These are phyloP conservation scores for Hysterangium stoloniferum DNA, from an alignment of 768 basidiomycete species.

Conservation along the genomic window DNA sequence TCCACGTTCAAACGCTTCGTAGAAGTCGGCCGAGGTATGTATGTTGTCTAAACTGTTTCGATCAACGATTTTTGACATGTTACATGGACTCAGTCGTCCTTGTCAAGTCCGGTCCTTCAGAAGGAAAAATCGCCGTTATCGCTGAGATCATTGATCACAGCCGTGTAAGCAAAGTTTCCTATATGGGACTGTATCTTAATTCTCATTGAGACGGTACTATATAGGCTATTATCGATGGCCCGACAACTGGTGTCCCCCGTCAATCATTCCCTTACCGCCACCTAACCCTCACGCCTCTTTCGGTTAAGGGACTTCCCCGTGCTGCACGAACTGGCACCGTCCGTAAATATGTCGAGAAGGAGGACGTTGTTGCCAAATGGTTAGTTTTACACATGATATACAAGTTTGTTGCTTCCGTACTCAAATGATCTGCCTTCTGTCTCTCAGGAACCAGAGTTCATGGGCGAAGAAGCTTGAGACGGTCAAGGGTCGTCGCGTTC, in stretches of 20 bases:
- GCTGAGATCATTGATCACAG: slow-evolving; percentile 99
- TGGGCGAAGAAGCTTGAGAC: slow-evolving; percentile 89
- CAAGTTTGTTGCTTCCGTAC: neutral
- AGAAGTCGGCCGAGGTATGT: slow-evolving; percentile 90
- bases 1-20: slow-evolving; percentile 97
- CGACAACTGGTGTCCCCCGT: slow-evolving; percentile 84
- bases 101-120: slow-evolving; percentile 78
- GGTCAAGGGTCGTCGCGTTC: slow-evolving; percentile 58
- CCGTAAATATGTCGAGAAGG: slow-evolving; percentile 83
- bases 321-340: slow-evolving; percentile 75
- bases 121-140: slow-evolving; percentile 90
- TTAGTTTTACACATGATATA: neutral
- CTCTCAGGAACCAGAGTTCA: slow-evolving; percentile 43
- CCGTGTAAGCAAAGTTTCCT: slow-evolving; percentile 51
- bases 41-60: too few species aligned
- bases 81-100: slow-evolving; percentile 64
- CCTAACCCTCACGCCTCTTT: slow-evolving; percentile 82
- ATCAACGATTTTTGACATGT: slow-evolving; percentile 9
- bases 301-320: slow-evolving; percentile 78
- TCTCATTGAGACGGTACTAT: neutral
- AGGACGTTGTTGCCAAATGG: slow-evolving; percentile 83
- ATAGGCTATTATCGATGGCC: slow-evolving; percentile 94
- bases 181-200: neutral
- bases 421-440: neutral
- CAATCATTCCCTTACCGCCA: slow-evolving; percentile 90